Conservation (phyloP, 306 rosid species). For the Hylodesmum podocarpum region DNA sequence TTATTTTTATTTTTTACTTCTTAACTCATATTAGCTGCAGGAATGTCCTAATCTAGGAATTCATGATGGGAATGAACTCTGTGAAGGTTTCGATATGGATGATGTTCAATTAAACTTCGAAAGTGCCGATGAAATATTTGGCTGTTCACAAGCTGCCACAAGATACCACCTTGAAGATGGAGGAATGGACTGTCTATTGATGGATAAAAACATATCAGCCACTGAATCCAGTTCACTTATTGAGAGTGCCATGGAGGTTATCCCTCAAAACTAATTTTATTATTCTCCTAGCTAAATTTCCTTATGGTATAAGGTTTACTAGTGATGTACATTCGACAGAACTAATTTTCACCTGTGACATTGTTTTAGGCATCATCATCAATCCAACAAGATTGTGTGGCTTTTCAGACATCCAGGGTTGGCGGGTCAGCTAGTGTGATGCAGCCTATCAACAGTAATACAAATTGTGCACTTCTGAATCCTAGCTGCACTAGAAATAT, state of each 20-base stretch:
- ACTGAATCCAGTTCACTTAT: conserved; percentile 55
- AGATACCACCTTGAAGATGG: conserved; percentile 57
- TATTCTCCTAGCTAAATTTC: conserved; percentile 6
- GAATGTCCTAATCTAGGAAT: conserved; percentile 43
- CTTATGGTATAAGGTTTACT: background rate
- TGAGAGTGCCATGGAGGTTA: conserved; percentile 68
- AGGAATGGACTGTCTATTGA: conserved; percentile 53
- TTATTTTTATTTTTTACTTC: background rate
- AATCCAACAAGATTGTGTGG: conserved; percentile 51
- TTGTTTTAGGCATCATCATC: conserved; percentile 63
- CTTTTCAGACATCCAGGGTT: conserved; percentile 50
- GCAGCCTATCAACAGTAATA: conserved; percentile 42
- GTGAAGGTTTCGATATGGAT: conserved; percentile 54
- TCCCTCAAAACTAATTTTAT: conserved; percentile 8
- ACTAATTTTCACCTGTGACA: conserved; percentile 26
- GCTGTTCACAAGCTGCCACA: conserved; percentile 44
- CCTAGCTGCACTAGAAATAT: conserved; percentile 46
- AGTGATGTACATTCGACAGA: conserved; percentile 13
- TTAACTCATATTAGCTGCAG: conserved; percentile 37
- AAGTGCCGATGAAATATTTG: conserved; percentile 51
- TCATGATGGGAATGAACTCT: conserved; percentile 45
- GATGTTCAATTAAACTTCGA: conserved; percentile 45
- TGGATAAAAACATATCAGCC: conserved; percentile 57
- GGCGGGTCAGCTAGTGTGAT: conserved; percentile 48
- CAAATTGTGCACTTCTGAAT: conserved; percentile 54